Percentiles rank a stretch among this genome's conserved stretches.
phyloP scores from a whole-genome alignment of 805 yeast genomes.

The Metschnikowia dekortorum region DNA sequence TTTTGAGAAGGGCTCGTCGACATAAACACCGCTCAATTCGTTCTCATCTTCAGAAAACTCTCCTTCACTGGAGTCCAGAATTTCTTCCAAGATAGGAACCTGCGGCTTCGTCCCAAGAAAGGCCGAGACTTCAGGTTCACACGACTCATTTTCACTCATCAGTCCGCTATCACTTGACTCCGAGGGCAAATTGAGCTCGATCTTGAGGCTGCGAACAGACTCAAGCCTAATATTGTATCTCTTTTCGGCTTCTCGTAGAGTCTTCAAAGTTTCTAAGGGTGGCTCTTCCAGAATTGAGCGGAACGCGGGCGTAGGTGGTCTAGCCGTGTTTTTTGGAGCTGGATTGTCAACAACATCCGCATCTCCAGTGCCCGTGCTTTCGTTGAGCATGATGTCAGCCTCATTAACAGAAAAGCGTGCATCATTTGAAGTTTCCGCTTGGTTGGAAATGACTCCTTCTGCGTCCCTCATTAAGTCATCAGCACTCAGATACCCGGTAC shows the following conservation, averaged over 20 bases:
- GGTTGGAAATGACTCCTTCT: neutral
- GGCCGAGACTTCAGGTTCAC: neutral
- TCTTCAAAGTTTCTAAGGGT: slow-evolving; percentile 8
- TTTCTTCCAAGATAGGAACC: slow-evolving; percentile 9
- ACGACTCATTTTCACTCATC: neutral
- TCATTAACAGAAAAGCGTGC: neutral
- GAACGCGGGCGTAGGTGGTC: slow-evolving; percentile 9
- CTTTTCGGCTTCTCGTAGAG: slow-evolving; percentile 12
- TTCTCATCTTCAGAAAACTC: neutral
- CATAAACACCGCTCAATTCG: neutral
- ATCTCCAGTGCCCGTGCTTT: neutral
- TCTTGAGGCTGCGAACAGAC: slow-evolving; percentile 11
- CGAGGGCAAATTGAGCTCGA: slow-evolving; percentile 5
- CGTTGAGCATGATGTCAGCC: neutral
- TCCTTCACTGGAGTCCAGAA: neutral
- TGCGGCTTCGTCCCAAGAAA: slow-evolving; percentile 3
- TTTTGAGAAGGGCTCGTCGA: slow-evolving; percentile 7
- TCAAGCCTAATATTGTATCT: slow-evolving; percentile 13
- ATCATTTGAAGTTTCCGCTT: neutral
- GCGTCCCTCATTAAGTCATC: neutral
- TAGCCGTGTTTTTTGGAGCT: neutral
- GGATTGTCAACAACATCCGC: neutral
- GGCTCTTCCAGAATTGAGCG: slow-evolving; percentile 10
- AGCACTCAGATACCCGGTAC: neutral
- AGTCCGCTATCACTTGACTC: slow-evolving; percentile 3